Conservation (phyloP, 2,329 filamentous ascomycete genomes). For the Penicillium sp. region DNA sequence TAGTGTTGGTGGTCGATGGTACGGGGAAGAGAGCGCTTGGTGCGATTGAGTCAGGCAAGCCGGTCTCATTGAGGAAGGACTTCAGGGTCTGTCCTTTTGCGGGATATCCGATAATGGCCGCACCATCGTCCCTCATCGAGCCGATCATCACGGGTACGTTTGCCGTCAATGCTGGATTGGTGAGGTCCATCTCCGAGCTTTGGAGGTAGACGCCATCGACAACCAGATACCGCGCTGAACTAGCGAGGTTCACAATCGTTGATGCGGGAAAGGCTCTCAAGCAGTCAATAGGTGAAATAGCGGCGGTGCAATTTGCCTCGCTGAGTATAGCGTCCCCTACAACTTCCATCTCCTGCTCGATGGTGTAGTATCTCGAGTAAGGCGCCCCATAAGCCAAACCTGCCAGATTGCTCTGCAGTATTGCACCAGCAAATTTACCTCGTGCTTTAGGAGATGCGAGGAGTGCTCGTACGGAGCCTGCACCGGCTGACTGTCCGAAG, state of each 20-base stretch:
- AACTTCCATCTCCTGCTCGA: slow-evolving; percentile 51
- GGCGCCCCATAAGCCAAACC: slow-evolving; percentile 59
- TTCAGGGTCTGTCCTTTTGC: slow-evolving; percentile 45
- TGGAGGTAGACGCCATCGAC: slow-evolving; percentile 22
- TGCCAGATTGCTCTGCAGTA: slow-evolving; percentile 48
- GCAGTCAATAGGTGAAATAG: slow-evolving; percentile 48
- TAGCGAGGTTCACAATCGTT: slow-evolving; percentile 10
- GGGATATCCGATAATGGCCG: slow-evolving; percentile 48
- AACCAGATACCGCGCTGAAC: slow-evolving; percentile 20
- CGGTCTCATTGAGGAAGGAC: slow-evolving; percentile 44
- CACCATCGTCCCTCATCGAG: slow-evolving; percentile 32
- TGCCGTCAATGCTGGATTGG: slow-evolving; percentile 10
- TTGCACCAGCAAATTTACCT: slow-evolving; percentile 21
- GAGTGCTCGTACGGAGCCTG: slow-evolving; percentile 56
- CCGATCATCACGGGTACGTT: slow-evolving; percentile 25
- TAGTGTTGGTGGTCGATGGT: slow-evolving; percentile 50
- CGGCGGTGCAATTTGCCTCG: slow-evolving; percentile 53
- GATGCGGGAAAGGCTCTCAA: slow-evolving; percentile 34
- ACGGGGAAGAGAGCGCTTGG: slow-evolving; percentile 37
- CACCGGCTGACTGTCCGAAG: slow-evolving; percentile 52
- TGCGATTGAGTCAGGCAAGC: slow-evolving; percentile 11
- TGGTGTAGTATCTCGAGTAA: slow-evolving; percentile 60
- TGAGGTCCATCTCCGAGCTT: slow-evolving; percentile 18
- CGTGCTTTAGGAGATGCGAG: slow-evolving; percentile 31
- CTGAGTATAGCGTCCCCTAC: slow-evolving; percentile 54